A percentile compares a stretch with the other conserved stretches of the same genome.
Conservation (phyloP, 306 rosid genomes). For the Carpinus viminea region DNA sequence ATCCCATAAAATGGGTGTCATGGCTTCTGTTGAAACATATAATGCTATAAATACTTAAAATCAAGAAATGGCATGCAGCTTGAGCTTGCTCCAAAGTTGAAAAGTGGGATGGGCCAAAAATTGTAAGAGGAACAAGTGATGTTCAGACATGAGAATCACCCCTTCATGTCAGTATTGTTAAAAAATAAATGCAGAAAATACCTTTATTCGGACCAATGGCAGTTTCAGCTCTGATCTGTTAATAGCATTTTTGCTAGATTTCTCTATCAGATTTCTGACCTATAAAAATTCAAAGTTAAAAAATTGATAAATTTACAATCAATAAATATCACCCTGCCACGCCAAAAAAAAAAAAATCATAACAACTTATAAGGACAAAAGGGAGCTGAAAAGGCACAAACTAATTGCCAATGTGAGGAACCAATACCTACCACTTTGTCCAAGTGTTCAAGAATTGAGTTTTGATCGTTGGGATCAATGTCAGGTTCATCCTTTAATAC, state of each 20-base stretch:
- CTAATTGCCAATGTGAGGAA: constrained; percentile 14
- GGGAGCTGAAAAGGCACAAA: not conserved
- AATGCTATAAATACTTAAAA: not conserved
- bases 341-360: not conserved
- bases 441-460: constrained; percentile 88
- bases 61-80: not conserved
- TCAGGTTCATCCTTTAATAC: constrained; percentile 83
- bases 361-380: constrained; percentile 7
- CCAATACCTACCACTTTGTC: constrained; percentile 71
- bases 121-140: not conserved
- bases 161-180: not conserved
- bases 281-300: constrained; percentile 33
- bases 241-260: constrained; percentile 57
- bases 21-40: not conserved
- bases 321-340: not conserved
- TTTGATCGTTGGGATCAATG: constrained; percentile 84
- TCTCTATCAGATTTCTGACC: constrained; percentile 76
- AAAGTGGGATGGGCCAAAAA: not conserved
- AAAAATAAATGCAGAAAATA: constrained; percentile 28
- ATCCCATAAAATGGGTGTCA: not conserved
- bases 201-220: constrained; percentile 93
- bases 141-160: constrained; percentile 1
- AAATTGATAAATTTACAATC: constrained; percentile 26
- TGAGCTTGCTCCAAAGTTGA: not conserved
- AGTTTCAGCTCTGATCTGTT: constrained; percentile 69